phyloP scores from a whole-genome alignment of 768 basidiomycete genomes.

The Tephrocybe sp. region DNA sequence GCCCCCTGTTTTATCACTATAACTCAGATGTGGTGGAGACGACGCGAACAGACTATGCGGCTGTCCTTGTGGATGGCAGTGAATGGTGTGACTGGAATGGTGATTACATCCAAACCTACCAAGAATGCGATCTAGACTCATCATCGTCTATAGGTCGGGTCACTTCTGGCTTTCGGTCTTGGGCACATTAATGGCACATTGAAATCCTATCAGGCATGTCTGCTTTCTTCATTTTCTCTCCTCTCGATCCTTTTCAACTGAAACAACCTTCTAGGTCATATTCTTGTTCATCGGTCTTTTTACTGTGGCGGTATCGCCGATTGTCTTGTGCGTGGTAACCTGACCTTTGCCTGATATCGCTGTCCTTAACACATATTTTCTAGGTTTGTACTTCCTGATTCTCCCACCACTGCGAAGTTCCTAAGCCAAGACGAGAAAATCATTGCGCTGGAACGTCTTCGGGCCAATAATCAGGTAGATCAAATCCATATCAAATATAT shows the following conservation, averaged over 20 bases:
- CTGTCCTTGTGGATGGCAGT: constrained; percentile 40
- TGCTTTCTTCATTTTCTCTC: constrained; percentile 7
- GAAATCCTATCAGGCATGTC: constrained; percentile 37
- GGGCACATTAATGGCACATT: constrained; percentile 36
- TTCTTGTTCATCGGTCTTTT: constrained; percentile 43
- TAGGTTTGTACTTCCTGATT: constrained; percentile 43
- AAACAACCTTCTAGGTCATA: constrained; percentile 26
- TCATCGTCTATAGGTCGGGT: constrained; percentile 29
- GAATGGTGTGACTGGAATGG: constrained; percentile 39
- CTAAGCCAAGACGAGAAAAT: constrained; percentile 38
- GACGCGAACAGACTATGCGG: constrained; percentile 43
- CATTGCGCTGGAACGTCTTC: constrained; percentile 37
- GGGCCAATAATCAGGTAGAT: constrained; percentile 37
- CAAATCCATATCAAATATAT: neutral
- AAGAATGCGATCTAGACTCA: neutral
- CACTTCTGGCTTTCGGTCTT: constrained; percentile 39
- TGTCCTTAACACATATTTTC: neutral
- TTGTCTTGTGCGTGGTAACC: constrained; percentile 29
- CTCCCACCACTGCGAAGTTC: constrained; percentile 39
- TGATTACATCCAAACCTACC: constrained; percentile 8
- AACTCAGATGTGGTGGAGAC: constrained; percentile 50
- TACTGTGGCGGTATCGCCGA: constrained; percentile 35
- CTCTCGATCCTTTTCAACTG: neutral
- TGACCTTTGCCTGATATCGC: neutral
- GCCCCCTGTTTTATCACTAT: constrained; percentile 48